Base-by-base conservation (phyloP, 345 rosid species). In the Isatis tinctoria region DNA sequence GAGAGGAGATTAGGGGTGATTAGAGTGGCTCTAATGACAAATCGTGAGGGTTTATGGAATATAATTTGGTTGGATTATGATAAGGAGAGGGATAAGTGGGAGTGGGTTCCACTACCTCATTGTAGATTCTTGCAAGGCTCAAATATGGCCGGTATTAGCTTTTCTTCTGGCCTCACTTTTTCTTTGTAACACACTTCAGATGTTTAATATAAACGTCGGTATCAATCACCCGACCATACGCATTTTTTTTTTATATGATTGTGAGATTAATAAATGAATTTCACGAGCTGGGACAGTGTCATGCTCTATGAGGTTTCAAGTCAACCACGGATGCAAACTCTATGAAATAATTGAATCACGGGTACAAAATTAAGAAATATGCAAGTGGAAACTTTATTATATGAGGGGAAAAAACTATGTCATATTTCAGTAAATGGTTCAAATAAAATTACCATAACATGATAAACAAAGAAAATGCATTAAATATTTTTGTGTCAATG, bases 101-200 rank as follows among this genome's bases (percentile, higher is more conserved):
- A 24, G 17, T 81, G 80, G 82, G 43, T 85, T 45, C 83, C 82
- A 5, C 13, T 87, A 10, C 88, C 90, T 10, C 82, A 82, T 69
- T 83, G 89, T 67, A 77, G 75, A 49, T 77, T 77, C 67, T 87
- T 85, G 86, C 85, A 74, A 66, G 93, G 93, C 24, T 84, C 82
- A 13, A 87, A 87, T 67, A 82, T 89, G 92, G 96, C 90, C 1
- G 97, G 96, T 20, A 79, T 89, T 48, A 82, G 88, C 28, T 84
- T 91, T 68, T 87, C 90, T 13, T 82, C 84, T 20, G 88, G 93
- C 52, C 92, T 87, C 45, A 80, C 88, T 22, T 60, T 87, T 36
- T 78, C 79, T 18, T 78, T 69, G 79, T 76, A 63, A 54, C 20
- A 52, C 10, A 61, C 20, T 40, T 61, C 3, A 14, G 67, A 74